Conservation (phyloP, 208 protist species). For the Leishmania lainsoni region DNA sequence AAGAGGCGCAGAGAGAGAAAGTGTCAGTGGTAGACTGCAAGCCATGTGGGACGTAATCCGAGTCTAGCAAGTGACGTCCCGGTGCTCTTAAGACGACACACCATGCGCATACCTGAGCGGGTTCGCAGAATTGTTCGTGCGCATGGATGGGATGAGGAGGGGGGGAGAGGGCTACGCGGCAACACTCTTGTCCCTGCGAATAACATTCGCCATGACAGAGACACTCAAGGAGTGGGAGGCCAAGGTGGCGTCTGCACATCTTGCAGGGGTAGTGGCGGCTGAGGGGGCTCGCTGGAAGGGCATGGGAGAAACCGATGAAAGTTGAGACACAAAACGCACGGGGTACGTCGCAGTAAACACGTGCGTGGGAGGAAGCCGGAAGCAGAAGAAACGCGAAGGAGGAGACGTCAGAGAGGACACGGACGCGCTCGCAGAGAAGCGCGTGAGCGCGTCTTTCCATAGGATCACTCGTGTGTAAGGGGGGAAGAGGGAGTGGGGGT, state of each 20-base stretch:
- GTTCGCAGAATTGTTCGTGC: background rate
- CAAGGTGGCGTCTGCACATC: background rate
- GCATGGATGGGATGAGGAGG: background rate
- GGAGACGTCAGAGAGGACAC: background rate
- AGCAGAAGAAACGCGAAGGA: background rate
- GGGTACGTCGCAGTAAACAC: background rate
- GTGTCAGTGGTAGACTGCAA: background rate
- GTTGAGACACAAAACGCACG: background rate
- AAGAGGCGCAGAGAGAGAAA: background rate
- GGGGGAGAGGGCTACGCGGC: background rate
- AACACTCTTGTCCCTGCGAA: background rate
- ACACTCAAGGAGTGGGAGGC: background rate
- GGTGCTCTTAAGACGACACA: background rate
- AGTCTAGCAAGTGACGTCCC: background rate
- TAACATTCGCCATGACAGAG: background rate
- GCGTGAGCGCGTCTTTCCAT: background rate
- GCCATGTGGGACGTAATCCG: background rate
- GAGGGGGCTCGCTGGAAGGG: background rate
- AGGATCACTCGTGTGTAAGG: background rate
- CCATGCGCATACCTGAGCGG: background rate
- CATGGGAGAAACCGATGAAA: background rate
- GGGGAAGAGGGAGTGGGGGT: too few relatives aligned
- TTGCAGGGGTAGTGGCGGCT: background rate
- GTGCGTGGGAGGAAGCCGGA: background rate
- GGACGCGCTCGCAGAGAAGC: background rate